Evolutionary conservation across 2,329 filamentous ascomycete genomes (phyloP), one percentile per base, ranked within the genome.

Genomic region (Ilyonectria destructans): DNA sequence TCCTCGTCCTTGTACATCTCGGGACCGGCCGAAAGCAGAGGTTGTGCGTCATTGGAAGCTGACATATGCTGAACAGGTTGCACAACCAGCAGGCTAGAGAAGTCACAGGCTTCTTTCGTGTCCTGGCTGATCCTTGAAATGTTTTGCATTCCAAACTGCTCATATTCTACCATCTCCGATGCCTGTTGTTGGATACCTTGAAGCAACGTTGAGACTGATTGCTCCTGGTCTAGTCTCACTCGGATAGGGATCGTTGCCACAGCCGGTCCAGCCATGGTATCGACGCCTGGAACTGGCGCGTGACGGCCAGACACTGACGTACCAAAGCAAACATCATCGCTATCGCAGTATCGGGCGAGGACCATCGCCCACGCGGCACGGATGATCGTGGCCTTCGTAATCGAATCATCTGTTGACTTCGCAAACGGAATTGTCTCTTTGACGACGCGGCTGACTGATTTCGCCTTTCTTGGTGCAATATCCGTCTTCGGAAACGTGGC

Each of bases 301-400:
- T 72, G 72, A 21, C 84, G 79, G 6, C 84, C 84, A 4, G 82
- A 82, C 1, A 85, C 73, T 0, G 82, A 84, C 58, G 80, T 79
- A 1, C 84, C 84, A 60, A 85, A 85, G 10, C 82, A 74, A 8
- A 85, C 77, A 58, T 85, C 83, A 1, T 80, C 35, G 0, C 62
- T 68, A 2, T 68, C 86, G 15, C 2, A 82, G 74, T 69, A 90
- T 90, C 8, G 80, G 79, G 21, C 83, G 79, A 4, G 90, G 2
- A 91, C 74, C 62, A 86, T 84, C 6, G 84, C 83, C 73, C 87
- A 83, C 0, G 88, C 88, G 26, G 85, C 83, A 1, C 69, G 67
- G 7, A 77, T 17, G 21, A 74, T 12, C 0, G 58, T 75, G 0
- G 74, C 49, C 4, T 56, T 59, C 0, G 71, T 73, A 4, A 70